Evolutionary conservation across 208 protist genomes (phyloP).

Genomic region (Herpetomonas samuelpessoai): DNA sequence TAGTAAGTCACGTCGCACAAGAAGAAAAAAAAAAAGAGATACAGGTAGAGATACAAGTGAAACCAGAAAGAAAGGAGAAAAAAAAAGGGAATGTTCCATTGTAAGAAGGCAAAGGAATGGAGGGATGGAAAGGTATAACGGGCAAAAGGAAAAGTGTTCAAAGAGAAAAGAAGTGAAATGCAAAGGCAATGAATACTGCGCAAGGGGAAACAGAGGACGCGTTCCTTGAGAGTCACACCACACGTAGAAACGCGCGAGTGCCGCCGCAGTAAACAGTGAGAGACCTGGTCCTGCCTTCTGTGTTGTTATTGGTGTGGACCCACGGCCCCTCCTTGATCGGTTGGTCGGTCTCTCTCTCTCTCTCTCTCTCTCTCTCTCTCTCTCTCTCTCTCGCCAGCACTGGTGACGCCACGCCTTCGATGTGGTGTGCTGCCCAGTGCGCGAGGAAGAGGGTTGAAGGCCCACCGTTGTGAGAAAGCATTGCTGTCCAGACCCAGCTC

Average conservation of each 20-base stretch:
- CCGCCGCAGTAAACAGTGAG: not conserved
- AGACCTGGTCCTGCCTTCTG: slow-evolving; percentile 16
- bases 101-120: not conserved
- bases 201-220: not conserved
- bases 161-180: not conserved
- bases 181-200: not conserved
- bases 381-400: slow-evolving; percentile 2
- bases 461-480: no score
- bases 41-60: not conserved
- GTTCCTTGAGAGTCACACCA: not conserved
- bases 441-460: not conserved
- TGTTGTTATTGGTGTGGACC: slow-evolving; percentile 3
- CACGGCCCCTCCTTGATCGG: not conserved
- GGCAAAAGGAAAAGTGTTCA: not conserved
- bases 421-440: not conserved
- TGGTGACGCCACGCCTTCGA: no score
- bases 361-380: not conserved
- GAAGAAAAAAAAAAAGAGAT: slow-evolving; percentile 8
- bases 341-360: not conserved
- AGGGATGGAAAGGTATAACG: not conserved
- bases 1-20: slow-evolving; percentile 2
- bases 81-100: not conserved
- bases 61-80: not conserved
- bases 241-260: not conserved
- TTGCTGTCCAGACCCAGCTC: no score